Base-by-base conservation (phyloP, 768 basidiomycete genomes). In the Mycena albidolilacea region DNA sequence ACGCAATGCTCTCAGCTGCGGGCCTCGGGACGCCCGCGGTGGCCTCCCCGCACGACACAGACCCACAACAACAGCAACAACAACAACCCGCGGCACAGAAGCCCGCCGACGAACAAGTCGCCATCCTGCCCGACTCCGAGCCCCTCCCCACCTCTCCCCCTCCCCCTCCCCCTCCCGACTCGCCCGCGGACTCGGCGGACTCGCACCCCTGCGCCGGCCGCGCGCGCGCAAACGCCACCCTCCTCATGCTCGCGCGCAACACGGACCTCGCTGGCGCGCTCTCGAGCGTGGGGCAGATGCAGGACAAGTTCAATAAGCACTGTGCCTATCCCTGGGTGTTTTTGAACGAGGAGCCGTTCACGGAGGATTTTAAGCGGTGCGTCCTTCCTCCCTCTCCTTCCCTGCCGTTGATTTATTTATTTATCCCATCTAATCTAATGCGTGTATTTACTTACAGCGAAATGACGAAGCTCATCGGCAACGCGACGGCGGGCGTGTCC, bases 301-400 rank as follows among this genome's bases (percentile, higher is more conserved):
- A 93, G 72, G 83, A 86, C 55, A 81, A 85, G n/a, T 92, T 92
- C 76, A 93, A 93, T 79, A 81, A 84, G 58, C 86, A 86, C 77
- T 90, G 83, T 73, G 82, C 85, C 48, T 93, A 93, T 74, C 89
- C 90, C 3, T 93, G 88, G 83, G 85, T 90, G 15, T 88, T 93
- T 76, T 80, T 93, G 54, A 92, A 92, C 74, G 91, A 93, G 11
- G 89, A 82, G 73, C 83, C 85, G 0, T 92, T 92, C 77, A 82
- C 86, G 23, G 84, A 86, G 15, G 85, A 87, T 8, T 92, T 92
- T 82, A 89, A 84, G 75, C 78, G 79, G 84, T 85, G 11, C 17
- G 72, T 15, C 6, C 39, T 12, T 15, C 14, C 46, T 48, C 17
- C 3, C 46, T 48, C 46, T 17, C 46, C 17, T 48, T 48, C 19